Percentiles rank a stretch among this genome's conserved stretches.
These are phyloP conservation scores for Termitomyces sp. DNA, from an alignment of 768 basidiomycete species.

Conservation along the genomic window DNA sequence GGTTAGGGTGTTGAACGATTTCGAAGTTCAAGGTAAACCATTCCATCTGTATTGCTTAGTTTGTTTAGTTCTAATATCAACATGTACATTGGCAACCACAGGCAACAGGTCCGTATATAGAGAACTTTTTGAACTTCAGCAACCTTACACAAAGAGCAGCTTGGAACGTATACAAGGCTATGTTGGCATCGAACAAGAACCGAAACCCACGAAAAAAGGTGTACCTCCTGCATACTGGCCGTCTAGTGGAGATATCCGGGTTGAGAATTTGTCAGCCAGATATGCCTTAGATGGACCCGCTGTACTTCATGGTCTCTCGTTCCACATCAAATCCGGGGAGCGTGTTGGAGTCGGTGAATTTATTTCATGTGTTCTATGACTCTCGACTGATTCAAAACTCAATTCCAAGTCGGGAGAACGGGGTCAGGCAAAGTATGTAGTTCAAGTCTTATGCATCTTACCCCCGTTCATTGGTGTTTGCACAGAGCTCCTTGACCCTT, in stretches of 20 bases:
- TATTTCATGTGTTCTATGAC: background rate
- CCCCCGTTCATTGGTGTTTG: background rate
- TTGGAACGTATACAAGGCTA: conserved; percentile 69
- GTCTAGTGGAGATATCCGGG: conserved; percentile 45
- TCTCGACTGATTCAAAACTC: background rate
- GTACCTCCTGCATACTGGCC: conserved; percentile 66
- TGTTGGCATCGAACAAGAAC: conserved; percentile 55
- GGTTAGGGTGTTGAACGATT: conserved; percentile 35
- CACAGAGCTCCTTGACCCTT: conserved; percentile 50
- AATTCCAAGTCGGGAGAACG: conserved; percentile 31
- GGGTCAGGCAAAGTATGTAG: conserved; percentile 37
- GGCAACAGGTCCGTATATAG: conserved; percentile 31
- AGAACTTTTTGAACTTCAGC: background rate
- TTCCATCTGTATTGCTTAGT: background rate
- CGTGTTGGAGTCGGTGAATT: conserved; percentile 43
- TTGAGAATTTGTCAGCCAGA: conserved; percentile 47
- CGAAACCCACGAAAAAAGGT: conserved; percentile 29
- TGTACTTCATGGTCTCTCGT: conserved; percentile 49
- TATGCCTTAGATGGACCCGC: conserved; percentile 49
- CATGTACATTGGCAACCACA: conserved; percentile 18
- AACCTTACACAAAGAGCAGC: conserved; percentile 16
- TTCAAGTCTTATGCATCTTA: background rate
- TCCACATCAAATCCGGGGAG: conserved; percentile 51
- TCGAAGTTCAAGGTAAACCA: conserved; percentile 34
- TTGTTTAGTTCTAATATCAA: conserved; percentile 21